phyloP scores from a whole-genome alignment of 2,329 filamentous ascomycete species.

The Mariannaea sp. region DNA sequence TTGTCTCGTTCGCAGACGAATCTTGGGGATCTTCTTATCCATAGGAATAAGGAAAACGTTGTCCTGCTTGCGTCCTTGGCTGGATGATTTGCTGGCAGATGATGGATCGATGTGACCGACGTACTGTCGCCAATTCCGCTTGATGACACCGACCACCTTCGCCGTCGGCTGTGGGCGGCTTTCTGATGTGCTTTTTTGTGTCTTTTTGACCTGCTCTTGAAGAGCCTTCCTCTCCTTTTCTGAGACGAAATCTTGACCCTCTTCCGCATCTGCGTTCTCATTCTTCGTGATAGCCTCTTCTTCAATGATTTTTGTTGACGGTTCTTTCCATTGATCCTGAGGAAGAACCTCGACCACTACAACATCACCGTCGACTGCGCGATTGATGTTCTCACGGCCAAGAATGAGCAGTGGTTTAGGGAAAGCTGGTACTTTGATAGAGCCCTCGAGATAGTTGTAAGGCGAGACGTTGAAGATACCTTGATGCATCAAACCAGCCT shows the following conservation, averaged over 20 bases:
- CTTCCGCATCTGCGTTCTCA: conserved; percentile 88
- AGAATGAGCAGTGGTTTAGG: conserved; percentile 86
- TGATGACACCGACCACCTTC: conserved; percentile 87
- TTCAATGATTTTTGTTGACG: conserved; percentile 93
- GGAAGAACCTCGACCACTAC: conserved; percentile 93
- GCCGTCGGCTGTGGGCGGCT: conserved; percentile 87
- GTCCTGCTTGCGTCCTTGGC: conserved; percentile 82
- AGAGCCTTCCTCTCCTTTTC: conserved; percentile 85
- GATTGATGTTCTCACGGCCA: conserved; percentile 94
- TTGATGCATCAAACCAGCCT: conserved; percentile 87
- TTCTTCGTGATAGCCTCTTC: conserved; percentile 91
- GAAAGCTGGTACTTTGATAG: conserved; percentile 87
- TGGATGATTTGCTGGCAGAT: conserved; percentile 74
- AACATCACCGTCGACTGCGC: conserved; percentile 87
- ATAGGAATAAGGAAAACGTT: conserved; percentile 95
- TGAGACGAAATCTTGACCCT: conserved; percentile 76
- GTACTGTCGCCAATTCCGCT: conserved; percentile 97
- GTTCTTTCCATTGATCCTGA: conserved; percentile 95
- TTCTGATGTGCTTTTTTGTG: conserved; percentile 77
- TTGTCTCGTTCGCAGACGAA: conserved; percentile 88
- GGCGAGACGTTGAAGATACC: conserved; percentile 95
- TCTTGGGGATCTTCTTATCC: conserved; percentile 98
- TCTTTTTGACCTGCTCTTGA: conserved; percentile 88
- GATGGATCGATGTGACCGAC: conserved; percentile 93
- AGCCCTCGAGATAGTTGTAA: conserved; percentile 97